Evolutionary conservation across 2,329 filamentous ascomycete species (phyloP).

Genomic region (Trichoderma atrobrunneum): DNA sequence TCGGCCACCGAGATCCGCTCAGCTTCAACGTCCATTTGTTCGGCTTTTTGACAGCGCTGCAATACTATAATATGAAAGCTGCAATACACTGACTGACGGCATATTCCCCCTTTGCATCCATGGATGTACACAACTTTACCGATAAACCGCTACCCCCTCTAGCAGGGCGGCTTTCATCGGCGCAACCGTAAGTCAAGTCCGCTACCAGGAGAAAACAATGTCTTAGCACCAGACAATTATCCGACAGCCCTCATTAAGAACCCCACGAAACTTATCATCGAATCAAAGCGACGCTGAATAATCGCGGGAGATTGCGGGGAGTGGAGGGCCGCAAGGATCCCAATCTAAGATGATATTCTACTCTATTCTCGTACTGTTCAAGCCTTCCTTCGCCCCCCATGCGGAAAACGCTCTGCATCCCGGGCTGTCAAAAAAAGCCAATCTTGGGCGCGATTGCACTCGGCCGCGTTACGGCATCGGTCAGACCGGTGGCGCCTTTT

Average conservation of each 20-base stretch:
- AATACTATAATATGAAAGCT: neutral
- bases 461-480: neutral
- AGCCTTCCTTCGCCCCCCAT: neutral
- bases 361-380: neutral
- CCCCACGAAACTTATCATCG: neutral
- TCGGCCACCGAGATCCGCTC: neutral
- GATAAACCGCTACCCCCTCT: neutral
- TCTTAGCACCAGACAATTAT: neutral
- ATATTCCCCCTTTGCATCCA: no score
- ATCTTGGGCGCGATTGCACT: neutral
- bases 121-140: neutral
- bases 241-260: neutral
- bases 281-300: neutral
- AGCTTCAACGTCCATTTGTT: neutral
- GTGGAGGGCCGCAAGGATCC: neutral
- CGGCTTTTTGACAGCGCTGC: neutral
- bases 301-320: neutral
- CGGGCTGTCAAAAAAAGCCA: neutral
- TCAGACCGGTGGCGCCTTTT: neutral
- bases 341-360: no score
- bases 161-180: conserved; percentile 13
- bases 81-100: neutral
- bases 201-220: neutral
- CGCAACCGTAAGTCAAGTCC: neutral
- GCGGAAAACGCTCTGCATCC: neutral